These are phyloP conservation scores for Pichia kudriavzevii DNA, from an alignment of 1,139 yeast genomes.

Conservation along the genomic window DNA sequence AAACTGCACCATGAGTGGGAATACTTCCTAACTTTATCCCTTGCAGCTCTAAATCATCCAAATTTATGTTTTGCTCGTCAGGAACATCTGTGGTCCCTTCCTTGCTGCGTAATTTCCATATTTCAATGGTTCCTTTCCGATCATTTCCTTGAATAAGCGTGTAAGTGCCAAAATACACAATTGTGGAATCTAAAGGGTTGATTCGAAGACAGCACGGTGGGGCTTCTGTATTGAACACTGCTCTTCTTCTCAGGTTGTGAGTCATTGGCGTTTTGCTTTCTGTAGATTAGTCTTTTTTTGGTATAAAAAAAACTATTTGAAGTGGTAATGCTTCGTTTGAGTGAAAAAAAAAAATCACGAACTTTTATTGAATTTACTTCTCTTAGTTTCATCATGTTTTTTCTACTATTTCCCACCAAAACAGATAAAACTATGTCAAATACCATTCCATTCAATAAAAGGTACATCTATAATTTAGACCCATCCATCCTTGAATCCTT, in stretches of 20 bases:
- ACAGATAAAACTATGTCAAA: slow-evolving; percentile 15
- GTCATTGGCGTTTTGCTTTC: slow-evolving; percentile 4
- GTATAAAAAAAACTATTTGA: too few species aligned
- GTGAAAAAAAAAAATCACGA: slow-evolving; percentile 1
- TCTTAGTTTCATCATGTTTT: neutral
- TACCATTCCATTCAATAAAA: slow-evolving; percentile 28
- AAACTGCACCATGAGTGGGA: slow-evolving; percentile 53
- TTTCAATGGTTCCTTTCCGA: slow-evolving; percentile 70
- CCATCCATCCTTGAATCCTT: slow-evolving; percentile 39
- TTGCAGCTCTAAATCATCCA: slow-evolving; percentile 18
- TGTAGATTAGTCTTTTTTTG: neutral
- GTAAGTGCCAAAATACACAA: slow-evolving; percentile 68
- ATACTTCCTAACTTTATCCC: slow-evolving; percentile 18
- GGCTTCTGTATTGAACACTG: slow-evolving; percentile 34
- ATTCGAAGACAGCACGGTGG: slow-evolving; percentile 82
- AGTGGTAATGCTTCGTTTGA: too few species aligned
- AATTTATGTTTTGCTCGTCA: slow-evolving; percentile 15
- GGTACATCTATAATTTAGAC: slow-evolving; percentile 49
- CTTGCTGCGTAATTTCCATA: slow-evolving; percentile 32
- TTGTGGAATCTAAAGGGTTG: slow-evolving; percentile 42
- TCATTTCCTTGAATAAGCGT: slow-evolving; percentile 53
- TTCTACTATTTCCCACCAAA: neutral
- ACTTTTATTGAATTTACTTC: neutral
- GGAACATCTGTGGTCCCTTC: slow-evolving; percentile 1
- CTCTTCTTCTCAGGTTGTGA: slow-evolving; percentile 7